Evolutionary conservation across 78 protist species (phyloP).

Genomic region (Chrysochromulina tobinii): DNA sequence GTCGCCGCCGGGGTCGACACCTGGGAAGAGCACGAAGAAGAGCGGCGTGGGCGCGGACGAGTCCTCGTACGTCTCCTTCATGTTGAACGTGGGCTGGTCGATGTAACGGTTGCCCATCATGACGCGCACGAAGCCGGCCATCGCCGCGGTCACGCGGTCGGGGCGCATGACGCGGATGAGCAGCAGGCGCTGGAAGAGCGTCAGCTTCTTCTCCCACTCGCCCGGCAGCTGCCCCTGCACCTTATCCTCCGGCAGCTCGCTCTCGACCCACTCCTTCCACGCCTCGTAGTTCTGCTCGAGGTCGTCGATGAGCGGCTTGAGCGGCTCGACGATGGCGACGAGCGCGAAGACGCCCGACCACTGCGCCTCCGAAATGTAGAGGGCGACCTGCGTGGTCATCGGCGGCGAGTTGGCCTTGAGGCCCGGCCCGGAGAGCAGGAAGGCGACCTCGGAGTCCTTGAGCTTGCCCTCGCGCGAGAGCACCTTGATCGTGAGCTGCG

Average conservation of each 20-base stretch:
- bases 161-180: conserved; percentile 80
- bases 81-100: not conserved
- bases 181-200: conserved; percentile 36
- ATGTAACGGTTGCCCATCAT: not conserved
- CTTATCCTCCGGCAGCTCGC: conserved; percentile 70
- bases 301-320: conserved; percentile 59
- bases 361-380: conserved; percentile 46
- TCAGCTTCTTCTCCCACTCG: conserved; percentile 75
- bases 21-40: conserved; percentile 87
- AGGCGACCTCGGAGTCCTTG: conserved; percentile 27
- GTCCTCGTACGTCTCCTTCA: conserved; percentile 22
- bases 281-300: conserved; percentile 55
- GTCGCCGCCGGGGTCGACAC: conserved; percentile 81
- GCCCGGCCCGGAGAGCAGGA: conserved; percentile 32
- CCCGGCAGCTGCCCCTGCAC: conserved; percentile 55
- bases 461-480: not conserved
- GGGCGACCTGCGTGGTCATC: not conserved
- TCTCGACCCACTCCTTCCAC: conserved; percentile 74
- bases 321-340: conserved; percentile 49
- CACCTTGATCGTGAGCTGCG: not conserved
- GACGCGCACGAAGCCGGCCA: conserved; percentile 52
- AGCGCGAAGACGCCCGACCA: conserved; percentile 64
- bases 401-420: not conserved
- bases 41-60: conserved; percentile 59
- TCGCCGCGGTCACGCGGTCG: conserved; percentile 78